Conservation (phyloP, 495 filamentous ascomycete genomes). For the Daldinia grandis region DNA sequence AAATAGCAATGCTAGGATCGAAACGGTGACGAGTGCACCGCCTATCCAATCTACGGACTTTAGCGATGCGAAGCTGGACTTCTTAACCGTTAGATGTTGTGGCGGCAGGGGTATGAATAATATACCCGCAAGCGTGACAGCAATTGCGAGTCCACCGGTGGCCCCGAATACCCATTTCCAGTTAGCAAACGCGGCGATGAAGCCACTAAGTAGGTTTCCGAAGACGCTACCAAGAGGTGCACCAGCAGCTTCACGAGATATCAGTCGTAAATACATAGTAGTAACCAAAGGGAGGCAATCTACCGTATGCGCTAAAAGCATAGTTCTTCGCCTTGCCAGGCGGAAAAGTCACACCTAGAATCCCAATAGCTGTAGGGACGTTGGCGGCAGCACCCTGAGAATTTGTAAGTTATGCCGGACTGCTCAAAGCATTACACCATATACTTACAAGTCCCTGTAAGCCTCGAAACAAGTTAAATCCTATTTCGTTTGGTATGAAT, state of each 20-base stretch:
- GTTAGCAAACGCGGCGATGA: slow-evolving; percentile 62
- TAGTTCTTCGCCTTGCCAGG: slow-evolving; percentile 71
- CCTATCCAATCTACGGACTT: slow-evolving; percentile 70
- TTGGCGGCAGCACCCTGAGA: slow-evolving; percentile 71
- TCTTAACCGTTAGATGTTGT: slow-evolving; percentile 43
- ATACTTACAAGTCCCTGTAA: slow-evolving; percentile 71
- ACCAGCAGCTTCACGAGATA: slow-evolving; percentile 56
- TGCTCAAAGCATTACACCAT: neutral
- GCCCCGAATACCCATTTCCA: slow-evolving; percentile 75
- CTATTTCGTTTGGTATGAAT: slow-evolving; percentile 71
- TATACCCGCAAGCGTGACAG: slow-evolving; percentile 66
- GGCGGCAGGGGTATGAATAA: slow-evolving; percentile 70
- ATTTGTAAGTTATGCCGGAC: slow-evolving; percentile 27
- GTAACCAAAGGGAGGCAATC: neutral
- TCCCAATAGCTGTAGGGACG: slow-evolving; percentile 71
- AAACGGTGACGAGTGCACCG: slow-evolving; percentile 67
- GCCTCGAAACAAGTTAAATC: slow-evolving; percentile 74
- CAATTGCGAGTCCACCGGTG: slow-evolving; percentile 67
- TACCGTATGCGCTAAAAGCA: slow-evolving; percentile 62
- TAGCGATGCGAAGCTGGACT: slow-evolving; percentile 44
- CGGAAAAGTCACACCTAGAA: slow-evolving; percentile 67
- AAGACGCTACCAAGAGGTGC: slow-evolving; percentile 65
- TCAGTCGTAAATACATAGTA: neutral
- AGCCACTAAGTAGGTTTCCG: slow-evolving; percentile 63
- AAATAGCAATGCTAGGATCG: slow-evolving; percentile 69